A percentile compares a stretch with the other conserved stretches of the same genome.
Evolutionary conservation across 768 basidiomycete species (phyloP).

Genomic region (Hygrophoropsis aurantiaca): DNA sequence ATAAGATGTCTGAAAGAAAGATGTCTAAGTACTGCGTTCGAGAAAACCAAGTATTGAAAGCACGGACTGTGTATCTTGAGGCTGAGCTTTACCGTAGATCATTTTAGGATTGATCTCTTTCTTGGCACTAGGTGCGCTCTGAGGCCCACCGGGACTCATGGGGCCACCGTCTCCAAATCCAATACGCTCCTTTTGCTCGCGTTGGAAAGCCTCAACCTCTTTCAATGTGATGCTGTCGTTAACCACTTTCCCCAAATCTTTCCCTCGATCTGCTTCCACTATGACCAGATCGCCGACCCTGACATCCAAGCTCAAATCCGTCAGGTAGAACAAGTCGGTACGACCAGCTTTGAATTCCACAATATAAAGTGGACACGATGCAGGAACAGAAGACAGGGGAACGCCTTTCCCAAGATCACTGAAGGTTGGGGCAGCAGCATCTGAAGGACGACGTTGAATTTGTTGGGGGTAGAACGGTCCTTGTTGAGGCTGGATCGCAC

Average conservation of each 20-base stretch:
- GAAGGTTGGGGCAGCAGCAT: conserved; percentile 34
- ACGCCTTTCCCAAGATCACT: conserved; percentile 84
- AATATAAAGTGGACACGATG: conserved; percentile 89
- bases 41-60: conserved; percentile 7
- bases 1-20: conserved; percentile 57
- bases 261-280: conserved; percentile 94
- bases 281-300: conserved; percentile 90
- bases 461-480: conserved; percentile 28
- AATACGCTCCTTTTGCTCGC: conserved; percentile 65
- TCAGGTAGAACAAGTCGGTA: conserved; percentile 91
- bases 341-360: conserved; percentile 98
- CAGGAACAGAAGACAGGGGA: conserved; percentile 78
- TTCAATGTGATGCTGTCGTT: conserved; percentile 88
- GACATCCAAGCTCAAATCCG: conserved; percentile 63
- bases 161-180: conserved; percentile 40
- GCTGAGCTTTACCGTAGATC: conserved; percentile 87
- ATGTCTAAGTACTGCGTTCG: conserved; percentile 5
- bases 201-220: conserved; percentile 90
- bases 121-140: conserved; percentile 44
- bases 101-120: conserved; percentile 97
- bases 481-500: conserved; percentile 29
- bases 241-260: conserved; percentile 88
- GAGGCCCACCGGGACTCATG: conserved; percentile 47
- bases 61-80: conserved; percentile 77
- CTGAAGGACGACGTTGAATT: conserved; percentile 40